A percentile compares a stretch with the other conserved stretches of the same genome.
These are phyloP conservation scores for Phytophthora cactorum DNA, from an alignment of 352 stramenopile species.

Conservation along the genomic window DNA sequence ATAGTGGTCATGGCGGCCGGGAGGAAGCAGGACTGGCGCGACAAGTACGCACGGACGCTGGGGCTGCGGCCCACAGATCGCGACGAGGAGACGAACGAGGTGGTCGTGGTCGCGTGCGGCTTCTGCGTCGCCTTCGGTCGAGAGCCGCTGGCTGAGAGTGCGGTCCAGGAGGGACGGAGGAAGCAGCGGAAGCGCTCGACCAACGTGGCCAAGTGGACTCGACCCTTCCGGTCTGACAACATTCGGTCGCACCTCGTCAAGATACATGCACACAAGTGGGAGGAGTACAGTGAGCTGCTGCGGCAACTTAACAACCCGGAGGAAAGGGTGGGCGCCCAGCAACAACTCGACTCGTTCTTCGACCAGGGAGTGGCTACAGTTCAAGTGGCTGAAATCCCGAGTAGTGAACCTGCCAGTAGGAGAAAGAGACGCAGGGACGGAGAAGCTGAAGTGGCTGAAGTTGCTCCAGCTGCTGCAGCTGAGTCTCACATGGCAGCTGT, in stretches of 20 bases:
- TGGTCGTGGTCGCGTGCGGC: constrained; percentile 38
- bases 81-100: constrained; percentile 35
- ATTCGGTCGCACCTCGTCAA: constrained; percentile 47
- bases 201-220: constrained; percentile 43
- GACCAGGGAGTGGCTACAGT: not conserved
- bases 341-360: constrained; percentile 27
- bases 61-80: constrained; percentile 37
- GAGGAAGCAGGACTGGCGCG: constrained; percentile 37
- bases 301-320: not conserved
- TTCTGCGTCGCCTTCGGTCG: constrained; percentile 53
- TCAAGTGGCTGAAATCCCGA: not conserved
- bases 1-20: not conserved
- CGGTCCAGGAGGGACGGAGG: not conserved
- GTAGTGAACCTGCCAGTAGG: not conserved
- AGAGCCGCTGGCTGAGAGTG: constrained; percentile 16
- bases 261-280: constrained; percentile 44
- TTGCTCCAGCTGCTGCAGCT: not conserved
- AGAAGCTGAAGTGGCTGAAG: constrained; percentile 1
- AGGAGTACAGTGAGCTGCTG: constrained; percentile 36
- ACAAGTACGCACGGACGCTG: constrained; percentile 42
- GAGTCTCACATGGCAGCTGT: not conserved
- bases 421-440: no score
- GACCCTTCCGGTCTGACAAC: constrained; percentile 51
- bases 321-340: not conserved
- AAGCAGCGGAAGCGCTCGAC: constrained; percentile 19